phyloP scores from a whole-genome alignment of 345 rosid genomes.

The Ricinus communis region DNA sequence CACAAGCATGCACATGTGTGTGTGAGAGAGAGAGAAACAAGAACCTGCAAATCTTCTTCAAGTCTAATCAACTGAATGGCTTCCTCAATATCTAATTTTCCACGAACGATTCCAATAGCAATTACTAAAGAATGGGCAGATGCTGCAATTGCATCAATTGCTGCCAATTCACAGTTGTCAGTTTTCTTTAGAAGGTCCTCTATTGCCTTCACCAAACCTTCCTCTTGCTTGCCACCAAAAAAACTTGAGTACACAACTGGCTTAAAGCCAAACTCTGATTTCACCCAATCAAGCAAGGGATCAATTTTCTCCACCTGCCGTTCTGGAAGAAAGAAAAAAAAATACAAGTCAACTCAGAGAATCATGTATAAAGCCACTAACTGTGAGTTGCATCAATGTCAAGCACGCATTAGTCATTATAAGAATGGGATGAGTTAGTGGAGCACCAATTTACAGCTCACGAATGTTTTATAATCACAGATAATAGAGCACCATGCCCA shows the following conservation, averaged over 20 bases:
- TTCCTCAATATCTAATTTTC: constrained; percentile 79
- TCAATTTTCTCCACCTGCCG: constrained; percentile 78
- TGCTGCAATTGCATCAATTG: constrained; percentile 85
- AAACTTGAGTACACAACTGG: constrained; percentile 73
- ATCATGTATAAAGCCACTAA: neutral
- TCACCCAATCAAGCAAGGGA: constrained; percentile 83
- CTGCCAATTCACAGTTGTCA: constrained; percentile 78
- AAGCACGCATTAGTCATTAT: constrained; percentile 8
- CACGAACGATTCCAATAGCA: constrained; percentile 61
- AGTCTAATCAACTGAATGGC: constrained; percentile 84
- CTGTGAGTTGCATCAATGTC: neutral
- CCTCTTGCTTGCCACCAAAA: constrained; percentile 89
- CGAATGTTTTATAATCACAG: neutral
- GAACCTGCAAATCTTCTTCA: constrained; percentile 96
- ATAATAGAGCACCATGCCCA: neutral
- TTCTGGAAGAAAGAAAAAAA: constrained; percentile 44
- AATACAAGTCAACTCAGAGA: neutral
- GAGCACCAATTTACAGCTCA: neutral
- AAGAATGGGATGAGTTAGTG: neutral
- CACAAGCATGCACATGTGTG: neutral
- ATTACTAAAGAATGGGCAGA: constrained; percentile 79
- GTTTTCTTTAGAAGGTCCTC: constrained; percentile 61
- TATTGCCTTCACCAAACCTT: constrained; percentile 64
- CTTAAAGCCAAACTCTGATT: constrained; percentile 75
- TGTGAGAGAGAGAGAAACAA: neutral